Evolutionary conservation across 2,329 filamentous ascomycete species (phyloP), one percentile per base, ranked within the genome.

Genomic region (Pseudogymnoascus sp.): DNA sequence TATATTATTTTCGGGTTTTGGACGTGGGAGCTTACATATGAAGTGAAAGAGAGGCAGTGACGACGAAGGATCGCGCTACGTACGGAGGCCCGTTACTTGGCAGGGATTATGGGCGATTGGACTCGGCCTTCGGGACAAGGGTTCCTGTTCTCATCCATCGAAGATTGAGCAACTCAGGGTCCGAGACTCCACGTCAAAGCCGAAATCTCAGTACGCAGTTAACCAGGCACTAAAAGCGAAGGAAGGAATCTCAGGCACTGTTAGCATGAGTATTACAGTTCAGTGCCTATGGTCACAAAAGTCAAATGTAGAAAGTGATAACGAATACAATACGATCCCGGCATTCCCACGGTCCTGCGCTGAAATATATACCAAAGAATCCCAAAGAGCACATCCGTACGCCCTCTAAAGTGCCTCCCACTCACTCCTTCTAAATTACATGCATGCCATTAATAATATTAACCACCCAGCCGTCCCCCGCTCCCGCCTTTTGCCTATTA

Each of bases 371-470:
- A 56, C 50, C 50, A 33, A 19, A 33, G 46, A 31, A n/a, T 22
- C 28, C 50, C 50, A 35, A 56, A 56, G 28, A 56, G 50, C 28
- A 56, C 16, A 14, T 56, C 50, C 50, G 50, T 33, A 56, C 50
- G 50, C 50, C 50, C 33, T 56, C 50, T 56, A 35, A 56, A 56
- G 28, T 35, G n/a, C 50, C 50, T 33, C 26, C 50, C 50, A 56
- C 50, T 56, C 50, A 19, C 14, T 16, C 14, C 14, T 22, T 35
- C 50, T 56, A 56, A 56, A 56, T 56, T 56, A 56, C 28, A 56
- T 56, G 50, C 28, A 35, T 33, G 28, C 50, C 28, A 56, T 56
- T 56, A 56, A 56, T 56, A 56, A 56, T 56, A 56, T 56, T 56
- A 60, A 22, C 38, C 33, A 37, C 16, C 8, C n/a, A 22, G 16